These are phyloP conservation scores for Capronia epimyces DNA, from an alignment of 2,329 filamentous ascomycete genomes.

Conservation along the genomic window DNA sequence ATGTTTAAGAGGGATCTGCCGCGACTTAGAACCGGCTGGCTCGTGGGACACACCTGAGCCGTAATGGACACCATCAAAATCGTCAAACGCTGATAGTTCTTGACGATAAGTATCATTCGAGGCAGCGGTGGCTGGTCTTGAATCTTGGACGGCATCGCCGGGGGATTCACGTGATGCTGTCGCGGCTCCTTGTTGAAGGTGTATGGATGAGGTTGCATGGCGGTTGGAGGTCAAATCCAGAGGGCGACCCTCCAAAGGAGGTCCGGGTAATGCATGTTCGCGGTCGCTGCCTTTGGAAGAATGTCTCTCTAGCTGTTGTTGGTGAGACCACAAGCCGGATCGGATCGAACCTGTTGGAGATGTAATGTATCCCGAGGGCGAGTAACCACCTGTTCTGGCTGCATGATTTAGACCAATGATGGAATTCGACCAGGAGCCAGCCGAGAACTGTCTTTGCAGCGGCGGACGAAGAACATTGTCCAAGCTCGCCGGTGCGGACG, in stretches of 20 bases:
- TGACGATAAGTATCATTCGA: constrained; percentile 46
- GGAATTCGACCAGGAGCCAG: constrained; percentile 41
- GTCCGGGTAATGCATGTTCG: constrained; percentile 38
- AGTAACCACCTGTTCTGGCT: constrained; percentile 39
- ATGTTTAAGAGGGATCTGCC: constrained; percentile 37
- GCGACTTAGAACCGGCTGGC: constrained; percentile 25
- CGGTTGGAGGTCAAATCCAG: constrained; percentile 25
- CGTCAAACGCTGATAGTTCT: constrained; percentile 38
- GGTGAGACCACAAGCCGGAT: constrained; percentile 33
- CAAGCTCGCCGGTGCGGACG: constrained; percentile 31
- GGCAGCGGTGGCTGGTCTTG: constrained; percentile 37
- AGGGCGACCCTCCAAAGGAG: constrained; percentile 34
- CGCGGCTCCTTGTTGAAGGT: constrained; percentile 13
- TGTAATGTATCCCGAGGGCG: constrained; percentile 35
- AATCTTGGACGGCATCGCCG: constrained; percentile 14
- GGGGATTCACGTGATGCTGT: constrained; percentile 5
- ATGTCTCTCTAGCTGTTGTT: constrained; percentile 34
- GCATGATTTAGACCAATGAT: constrained; percentile 35
- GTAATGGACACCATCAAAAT: constrained; percentile 49
- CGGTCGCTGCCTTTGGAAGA: constrained; percentile 37
- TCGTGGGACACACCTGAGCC: constrained; percentile 28
- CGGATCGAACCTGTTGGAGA: constrained; percentile 42
- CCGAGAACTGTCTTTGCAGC: constrained; percentile 32
- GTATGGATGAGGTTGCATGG: constrained; percentile 22
- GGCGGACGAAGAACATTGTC: constrained; percentile 12